Base-by-base conservation (phyloP, 352 stramenopile genomes). In the Phytophthora europaea region DNA sequence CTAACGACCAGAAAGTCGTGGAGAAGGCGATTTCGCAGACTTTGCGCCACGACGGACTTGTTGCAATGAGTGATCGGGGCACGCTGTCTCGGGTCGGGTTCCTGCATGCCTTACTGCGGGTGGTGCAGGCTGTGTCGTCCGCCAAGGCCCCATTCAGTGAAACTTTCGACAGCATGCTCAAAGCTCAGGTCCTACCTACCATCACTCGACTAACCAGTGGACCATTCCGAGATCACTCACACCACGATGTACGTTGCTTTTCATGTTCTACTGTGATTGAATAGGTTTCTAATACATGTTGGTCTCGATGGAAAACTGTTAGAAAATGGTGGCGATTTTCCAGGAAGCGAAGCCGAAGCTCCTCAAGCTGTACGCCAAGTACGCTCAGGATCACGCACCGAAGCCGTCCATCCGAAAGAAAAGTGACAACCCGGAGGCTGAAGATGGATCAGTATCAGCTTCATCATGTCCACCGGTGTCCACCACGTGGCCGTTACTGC, bases 331-430 rank as follows among this genome's bases (percentile, higher is more conserved):
- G 15, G 85, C 83, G 18, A 66, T 83, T 33, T 88, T 93, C 38
- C 87, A 94, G 67, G 87, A 92, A 51, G 87, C 77, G 36, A 93
- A 93, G 51, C 81, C 84, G 7, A 95, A 94, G 70, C 75, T 95
- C 4, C 52, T 84, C 43, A 92, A 92, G 45, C 52, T 95, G 34
- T 94, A 94, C 67, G 71, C 76, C 31, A 87, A 87, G 38, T 95
- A 94, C 58, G 83, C 88, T 2, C 76, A 80, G 36, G 79, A 88
- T 16, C 48, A 84, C 43, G 52, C 55, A 26, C 51, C 55, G 9
- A 68, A 65, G 15, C 15, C 50, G 7, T 63, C 53, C 34, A 61
- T 62, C 33, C 20, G 51, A 53, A 66, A 61, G 28, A 73, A 72
- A 50, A 75, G 20, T 33, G 58, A 78, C 16, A 58, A 45, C 20